phyloP scores from a whole-genome alignment of 345 rosid genomes.

The Eucalyptus cloeziana region DNA sequence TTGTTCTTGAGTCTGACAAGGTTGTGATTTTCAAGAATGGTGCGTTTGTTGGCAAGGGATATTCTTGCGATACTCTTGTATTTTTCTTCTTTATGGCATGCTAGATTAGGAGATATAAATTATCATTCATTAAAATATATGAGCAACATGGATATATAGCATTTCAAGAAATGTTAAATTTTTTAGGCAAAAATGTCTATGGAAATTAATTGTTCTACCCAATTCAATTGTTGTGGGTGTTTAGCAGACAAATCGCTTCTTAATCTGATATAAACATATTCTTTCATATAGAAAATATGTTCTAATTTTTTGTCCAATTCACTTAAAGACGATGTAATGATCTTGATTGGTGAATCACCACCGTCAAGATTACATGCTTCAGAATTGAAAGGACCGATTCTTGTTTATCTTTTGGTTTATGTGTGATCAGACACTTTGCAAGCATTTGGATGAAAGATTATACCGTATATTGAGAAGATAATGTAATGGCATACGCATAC shows the following conservation, averaged over 20 bases:
- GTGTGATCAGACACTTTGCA: not conserved
- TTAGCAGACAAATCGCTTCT: not conserved
- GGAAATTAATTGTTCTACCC: not conserved
- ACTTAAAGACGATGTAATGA: not conserved
- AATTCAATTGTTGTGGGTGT: not conserved
- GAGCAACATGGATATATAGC: not conserved
- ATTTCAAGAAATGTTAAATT: not conserved
- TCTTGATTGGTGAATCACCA: not conserved
- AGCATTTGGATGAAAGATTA: not conserved
- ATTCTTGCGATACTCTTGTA: not conserved
- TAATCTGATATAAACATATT: too few species aligned
- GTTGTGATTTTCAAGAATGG: not conserved
- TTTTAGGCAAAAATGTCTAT: not conserved
- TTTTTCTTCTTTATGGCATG: not conserved
- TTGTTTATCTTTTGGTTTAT: not conserved
- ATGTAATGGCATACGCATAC: fast-evolving
- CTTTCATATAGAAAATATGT: too few species aligned
- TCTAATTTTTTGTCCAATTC: not conserved
- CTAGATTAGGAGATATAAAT: not conserved
- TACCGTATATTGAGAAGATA: not conserved
- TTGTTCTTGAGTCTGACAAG: not conserved
- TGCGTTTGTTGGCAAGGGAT: not conserved
- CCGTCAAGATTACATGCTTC: not conserved
- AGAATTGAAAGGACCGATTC: not conserved
- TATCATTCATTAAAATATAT: not conserved